These are phyloP conservation scores for Nemophila menziesii DNA, from an alignment of 257 asterid genomes.

Conservation along the genomic window DNA sequence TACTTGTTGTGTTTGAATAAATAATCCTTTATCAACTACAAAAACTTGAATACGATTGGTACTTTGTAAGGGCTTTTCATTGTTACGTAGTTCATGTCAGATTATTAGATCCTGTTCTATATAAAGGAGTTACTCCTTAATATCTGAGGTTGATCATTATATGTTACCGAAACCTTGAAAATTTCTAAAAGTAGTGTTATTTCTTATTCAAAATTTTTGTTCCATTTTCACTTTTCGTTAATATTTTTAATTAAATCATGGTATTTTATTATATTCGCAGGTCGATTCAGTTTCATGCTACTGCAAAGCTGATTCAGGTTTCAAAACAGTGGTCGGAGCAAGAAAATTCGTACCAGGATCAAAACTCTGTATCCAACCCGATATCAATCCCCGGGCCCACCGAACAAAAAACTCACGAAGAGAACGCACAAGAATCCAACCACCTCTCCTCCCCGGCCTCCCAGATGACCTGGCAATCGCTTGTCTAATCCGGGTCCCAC, in stretches of 20 bases:
- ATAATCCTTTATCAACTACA: background rate
- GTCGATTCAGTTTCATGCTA: constrained; percentile 44
- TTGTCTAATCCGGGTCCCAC: constrained; percentile 44
- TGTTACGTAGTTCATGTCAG: background rate
- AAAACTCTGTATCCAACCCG: constrained; percentile 39
- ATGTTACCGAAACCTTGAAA: background rate
- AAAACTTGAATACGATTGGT: background rate
- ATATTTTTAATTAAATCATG: background rate
- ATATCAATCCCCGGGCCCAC: constrained; percentile 42
- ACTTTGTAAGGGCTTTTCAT: background rate
- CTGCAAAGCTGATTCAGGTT: constrained; percentile 40
- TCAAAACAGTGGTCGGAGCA: constrained; percentile 39
- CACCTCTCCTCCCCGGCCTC: constrained; percentile 40
- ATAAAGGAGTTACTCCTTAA: background rate
- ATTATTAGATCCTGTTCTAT: background rate
- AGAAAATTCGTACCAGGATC: constrained; percentile 40
- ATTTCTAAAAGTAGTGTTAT: background rate
- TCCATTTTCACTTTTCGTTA: background rate
- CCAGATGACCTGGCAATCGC: constrained; percentile 49
- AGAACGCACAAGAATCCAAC: constrained; percentile 35
- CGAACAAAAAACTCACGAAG: constrained; percentile 25
- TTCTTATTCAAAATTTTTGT: background rate
- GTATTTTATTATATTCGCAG: constrained; percentile 11
- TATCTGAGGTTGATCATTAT: background rate
- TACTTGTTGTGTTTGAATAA: background rate